Evolutionary conservation across 2,329 filamentous ascomycete species (phyloP).

Genomic region (Cryphonectria parasitica): DNA sequence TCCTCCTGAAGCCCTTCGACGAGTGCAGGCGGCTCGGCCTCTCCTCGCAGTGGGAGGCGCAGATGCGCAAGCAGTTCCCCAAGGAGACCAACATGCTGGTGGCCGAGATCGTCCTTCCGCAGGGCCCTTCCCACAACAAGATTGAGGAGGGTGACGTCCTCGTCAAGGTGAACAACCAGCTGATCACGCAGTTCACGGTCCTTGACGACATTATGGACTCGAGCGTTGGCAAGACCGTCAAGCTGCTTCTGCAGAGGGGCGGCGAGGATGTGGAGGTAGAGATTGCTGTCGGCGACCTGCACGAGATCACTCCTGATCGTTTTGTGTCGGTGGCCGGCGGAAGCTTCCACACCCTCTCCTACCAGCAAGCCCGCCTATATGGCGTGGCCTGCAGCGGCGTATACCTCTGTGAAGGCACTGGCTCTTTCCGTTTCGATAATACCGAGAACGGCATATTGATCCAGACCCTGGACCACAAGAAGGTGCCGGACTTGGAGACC

Average conservation of each 20-base stretch:
- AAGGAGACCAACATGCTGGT: conserved; percentile 97
- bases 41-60: conserved; percentile 82
- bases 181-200: conserved; percentile 90
- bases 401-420: conserved; percentile 86
- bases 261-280: conserved; percentile 86
- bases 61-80: conserved; percentile 80
- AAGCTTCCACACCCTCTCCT: conserved; percentile 94
- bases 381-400: conserved; percentile 91
- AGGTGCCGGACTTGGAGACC: conserved; percentile 81
- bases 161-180: conserved; percentile 88
- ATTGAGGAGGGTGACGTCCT: conserved; percentile 94
- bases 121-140: conserved; percentile 84
- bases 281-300: conserved; percentile 83
- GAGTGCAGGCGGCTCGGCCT: conserved; percentile 91
- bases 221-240: conserved; percentile 78
- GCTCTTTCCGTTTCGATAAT: conserved; percentile 79
- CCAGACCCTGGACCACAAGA: conserved; percentile 88
- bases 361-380: conserved; percentile 95
- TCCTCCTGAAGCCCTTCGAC: conserved; percentile 95
- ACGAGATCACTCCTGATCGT: conserved; percentile 92
- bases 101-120: conserved; percentile 89
- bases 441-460: conserved; percentile 89
- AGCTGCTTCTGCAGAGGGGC: conserved; percentile 82
- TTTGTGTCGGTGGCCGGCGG: conserved; percentile 94
- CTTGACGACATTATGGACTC: conserved; percentile 92